Base-by-base conservation (phyloP, 768 basidiomycete genomes). In the Tylopilus plumbeoviolaceoides region DNA sequence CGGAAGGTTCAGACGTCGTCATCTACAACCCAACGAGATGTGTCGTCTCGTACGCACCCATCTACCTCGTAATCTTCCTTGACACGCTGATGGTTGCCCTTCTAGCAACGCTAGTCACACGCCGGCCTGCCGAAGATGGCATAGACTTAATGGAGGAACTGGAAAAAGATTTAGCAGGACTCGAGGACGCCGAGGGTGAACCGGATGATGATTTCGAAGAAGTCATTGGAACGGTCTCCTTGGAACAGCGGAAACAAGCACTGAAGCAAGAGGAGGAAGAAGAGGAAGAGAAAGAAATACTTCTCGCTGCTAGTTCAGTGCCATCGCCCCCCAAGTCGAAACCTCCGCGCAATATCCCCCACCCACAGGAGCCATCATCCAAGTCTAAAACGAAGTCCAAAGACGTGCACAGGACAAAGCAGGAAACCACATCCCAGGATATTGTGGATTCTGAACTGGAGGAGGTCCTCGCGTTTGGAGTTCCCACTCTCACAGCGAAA, bases 391-490 rank as follows among this genome's bases (percentile, higher is more conserved):
- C 43, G 1, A 64, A 66, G 50, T 49, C 63, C 0, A 72, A 61
- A 36, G 65, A 68, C 11, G 8, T 47, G 5, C 35, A 57, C 0
- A 69, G 53, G 54, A 35, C 39, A 27, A 72, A 68, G 36, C 55
- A 3, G 21, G 71, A 70, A 42, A 9, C 46, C 4, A 55, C 52
- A 18, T 4, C 53, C 5, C 43, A 40, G 14, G 55, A 58, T 17
- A 49, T 62, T 25, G 14, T 64, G 5, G 71, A 71, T 47, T 68
- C 64, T 12, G 70, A 68, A 25, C 42, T 71, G 14, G 81, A 74
- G 55, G 79, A 81, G 50, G 73, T 72, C 27, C 71, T 82, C 7
- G 71, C 72, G 52, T 77, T 84, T 54, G 79, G 79, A 7, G 66
- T 70, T 54, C 77, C 79, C 18, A 71, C 77, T 28, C 23, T 3